Evolutionary conservation across 495 filamentous ascomycete species (phyloP).

Genomic region (Penicillium ochrochloron): DNA sequence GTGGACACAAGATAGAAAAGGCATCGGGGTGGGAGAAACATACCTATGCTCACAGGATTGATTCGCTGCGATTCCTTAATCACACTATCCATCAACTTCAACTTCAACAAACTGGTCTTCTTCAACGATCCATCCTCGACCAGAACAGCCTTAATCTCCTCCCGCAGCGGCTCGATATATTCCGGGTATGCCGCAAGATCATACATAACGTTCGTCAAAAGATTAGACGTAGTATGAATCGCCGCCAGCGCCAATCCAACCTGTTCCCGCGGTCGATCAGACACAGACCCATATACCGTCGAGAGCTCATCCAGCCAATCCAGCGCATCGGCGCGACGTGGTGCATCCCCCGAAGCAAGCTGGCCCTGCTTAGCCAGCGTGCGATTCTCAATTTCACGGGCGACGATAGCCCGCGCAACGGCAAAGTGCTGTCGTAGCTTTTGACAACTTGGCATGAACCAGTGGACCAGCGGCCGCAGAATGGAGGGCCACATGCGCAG

Average conservation of each 20-base stretch:
- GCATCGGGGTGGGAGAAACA: conserved; percentile 16
- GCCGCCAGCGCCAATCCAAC: conserved; percentile 46
- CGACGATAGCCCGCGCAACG: conserved; percentile 36
- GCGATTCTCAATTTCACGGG: conserved; percentile 38
- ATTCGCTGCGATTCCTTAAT: conserved; percentile 46
- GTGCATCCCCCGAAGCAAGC: conserved; percentile 27
- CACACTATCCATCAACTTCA: conserved; percentile 54
- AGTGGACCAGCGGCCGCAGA: conserved; percentile 42
- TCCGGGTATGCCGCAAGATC: conserved; percentile 46
- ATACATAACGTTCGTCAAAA: conserved; percentile 46
- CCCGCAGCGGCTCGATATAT: conserved; percentile 39
- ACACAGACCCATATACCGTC: conserved; percentile 17
- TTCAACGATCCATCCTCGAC: conserved; percentile 46
- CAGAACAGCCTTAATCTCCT: conserved; percentile 44
- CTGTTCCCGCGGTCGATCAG: conserved; percentile 34
- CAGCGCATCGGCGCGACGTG: conserved; percentile 35
- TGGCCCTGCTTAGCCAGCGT: conserved; percentile 28
- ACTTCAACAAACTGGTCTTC: conserved; percentile 52
- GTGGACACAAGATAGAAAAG: not conserved
- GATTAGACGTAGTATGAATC: conserved; percentile 51
- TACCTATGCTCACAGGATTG: conserved; percentile 41
- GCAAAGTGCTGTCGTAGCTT: conserved; percentile 35
- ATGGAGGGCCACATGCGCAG: conserved; percentile 43
- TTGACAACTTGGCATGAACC: conserved; percentile 38
- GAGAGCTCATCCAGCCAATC: conserved; percentile 44